phyloP scores from a whole-genome alignment of 495 filamentous ascomycete species.

The Hypoxylon lenormandii region DNA sequence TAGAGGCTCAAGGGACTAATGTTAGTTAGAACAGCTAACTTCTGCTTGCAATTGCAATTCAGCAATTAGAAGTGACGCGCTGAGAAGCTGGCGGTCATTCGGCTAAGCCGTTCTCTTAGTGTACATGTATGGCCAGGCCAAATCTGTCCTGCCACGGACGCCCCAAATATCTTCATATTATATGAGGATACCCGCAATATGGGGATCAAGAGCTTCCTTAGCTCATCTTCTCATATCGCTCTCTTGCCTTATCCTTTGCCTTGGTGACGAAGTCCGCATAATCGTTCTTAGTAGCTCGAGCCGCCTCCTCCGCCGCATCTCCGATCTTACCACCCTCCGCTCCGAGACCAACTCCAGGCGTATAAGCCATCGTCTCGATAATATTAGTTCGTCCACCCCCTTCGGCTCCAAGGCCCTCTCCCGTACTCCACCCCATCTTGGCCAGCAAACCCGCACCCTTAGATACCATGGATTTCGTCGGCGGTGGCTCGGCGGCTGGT shows the following conservation, averaged over 20 bases:
- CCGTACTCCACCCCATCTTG: constrained; percentile 91
- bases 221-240: constrained; percentile 76
- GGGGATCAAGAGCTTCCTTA: constrained; percentile 18
- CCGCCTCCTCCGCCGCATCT: constrained; percentile 83
- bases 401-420: constrained; percentile 81
- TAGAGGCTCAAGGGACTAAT: no score
- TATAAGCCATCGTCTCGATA: constrained; percentile 81
- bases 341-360: constrained; percentile 84
- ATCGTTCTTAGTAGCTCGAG: constrained; percentile 73
- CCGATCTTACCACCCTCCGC: constrained; percentile 85
- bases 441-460: constrained; percentile 86
- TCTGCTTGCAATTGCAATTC: no score
- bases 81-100: no score
- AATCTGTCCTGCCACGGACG: no score
- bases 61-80: no score
- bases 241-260: constrained; percentile 81
- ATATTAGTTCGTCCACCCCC: constrained; percentile 81
- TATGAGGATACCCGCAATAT: neutral
- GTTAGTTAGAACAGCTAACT: no score
- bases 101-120: no score
- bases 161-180: no score
- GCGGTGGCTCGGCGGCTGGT: constrained; percentile 24
- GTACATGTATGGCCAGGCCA: no score
- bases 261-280: constrained; percentile 81
- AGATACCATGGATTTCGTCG: constrained; percentile 64